Percentiles rank a stretch among this genome's conserved stretches.
phyloP scores from a whole-genome alignment of 2,329 filamentous ascomycete species.

The Dactylellina cionopaga region DNA sequence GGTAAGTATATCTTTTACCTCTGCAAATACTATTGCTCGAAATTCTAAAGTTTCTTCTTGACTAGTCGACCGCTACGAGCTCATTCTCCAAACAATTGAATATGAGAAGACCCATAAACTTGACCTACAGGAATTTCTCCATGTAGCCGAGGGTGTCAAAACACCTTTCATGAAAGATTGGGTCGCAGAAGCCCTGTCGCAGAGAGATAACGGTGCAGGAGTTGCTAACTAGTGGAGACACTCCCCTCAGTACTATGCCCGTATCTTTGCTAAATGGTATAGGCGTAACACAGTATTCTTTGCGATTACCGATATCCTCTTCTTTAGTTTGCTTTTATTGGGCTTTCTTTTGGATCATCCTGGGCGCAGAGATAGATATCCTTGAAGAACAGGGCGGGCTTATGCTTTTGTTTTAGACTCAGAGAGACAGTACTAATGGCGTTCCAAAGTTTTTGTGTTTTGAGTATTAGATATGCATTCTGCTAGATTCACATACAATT shows the following conservation, averaged over 20 bases:
- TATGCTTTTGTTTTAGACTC: not conserved
- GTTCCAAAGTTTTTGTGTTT: no score
- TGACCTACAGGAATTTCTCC: slow-evolving; percentile 86
- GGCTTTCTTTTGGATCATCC: slow-evolving; percentile 40
- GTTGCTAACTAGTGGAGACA: slow-evolving; percentile 34
- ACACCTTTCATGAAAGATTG: slow-evolving; percentile 82
- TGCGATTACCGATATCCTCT: slow-evolving; percentile 28
- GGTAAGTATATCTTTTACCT: slow-evolving; percentile 33
- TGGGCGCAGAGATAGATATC: slow-evolving; percentile 48
- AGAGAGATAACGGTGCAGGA: slow-evolving; percentile 67
- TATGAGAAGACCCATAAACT: slow-evolving; percentile 81
- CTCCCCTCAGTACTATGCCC: slow-evolving; percentile 21
- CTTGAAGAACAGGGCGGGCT: slow-evolving; percentile 9
- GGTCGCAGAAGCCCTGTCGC: slow-evolving; percentile 78
- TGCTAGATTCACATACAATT: no score
- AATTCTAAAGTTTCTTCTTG: not conserved
- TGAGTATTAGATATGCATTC: no score
- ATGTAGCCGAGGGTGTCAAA: slow-evolving; percentile 77
- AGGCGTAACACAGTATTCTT: slow-evolving; percentile 26
- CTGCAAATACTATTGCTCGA: not conserved
- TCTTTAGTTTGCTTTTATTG: slow-evolving; percentile 38
- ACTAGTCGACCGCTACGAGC: slow-evolving; percentile 88
- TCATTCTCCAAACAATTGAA: slow-evolving; percentile 93
- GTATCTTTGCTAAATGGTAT: slow-evolving; percentile 14
- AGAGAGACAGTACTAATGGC: no score